phyloP scores from a whole-genome alignment of 148 eudicot species.

The Persicaria maculosa region DNA sequence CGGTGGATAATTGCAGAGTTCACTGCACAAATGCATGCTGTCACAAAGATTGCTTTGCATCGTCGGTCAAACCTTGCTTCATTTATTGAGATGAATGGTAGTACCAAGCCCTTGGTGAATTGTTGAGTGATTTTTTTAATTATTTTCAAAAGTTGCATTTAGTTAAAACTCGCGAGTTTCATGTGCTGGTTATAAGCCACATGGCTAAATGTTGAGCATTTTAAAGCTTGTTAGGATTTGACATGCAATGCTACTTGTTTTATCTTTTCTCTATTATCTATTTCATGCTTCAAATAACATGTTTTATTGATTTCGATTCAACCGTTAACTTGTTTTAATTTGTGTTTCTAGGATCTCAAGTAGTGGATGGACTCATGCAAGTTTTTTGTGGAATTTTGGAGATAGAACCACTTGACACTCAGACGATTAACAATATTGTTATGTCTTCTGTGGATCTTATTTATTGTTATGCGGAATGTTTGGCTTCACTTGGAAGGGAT shows the following conservation, averaged over 20 bases:
- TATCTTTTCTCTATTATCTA: background rate
- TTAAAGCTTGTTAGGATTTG: background rate
- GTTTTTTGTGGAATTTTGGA: constrained; percentile 98
- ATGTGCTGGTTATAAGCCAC: background rate
- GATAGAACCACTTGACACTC: constrained; percentile 95
- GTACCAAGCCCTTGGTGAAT: background rate
- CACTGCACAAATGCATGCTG: constrained; percentile 95
- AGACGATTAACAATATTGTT: constrained; percentile 92
- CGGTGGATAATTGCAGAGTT: constrained; percentile 95
- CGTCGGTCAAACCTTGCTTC: constrained; percentile 82
- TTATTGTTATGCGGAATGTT: constrained; percentile 96
- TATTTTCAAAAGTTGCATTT: background rate
- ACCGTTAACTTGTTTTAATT: background rate
- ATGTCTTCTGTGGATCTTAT: constrained; percentile 90
- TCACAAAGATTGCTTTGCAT: constrained; percentile 90
- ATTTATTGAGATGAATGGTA: constrained; percentile 90
- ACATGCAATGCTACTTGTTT: constrained; percentile 1
- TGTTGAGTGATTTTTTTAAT: background rate
- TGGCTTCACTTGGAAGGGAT: constrained; percentile 79
- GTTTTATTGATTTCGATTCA: background rate
- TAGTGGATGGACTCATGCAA: constrained; percentile 95
- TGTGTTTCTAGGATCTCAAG: constrained; percentile 65
- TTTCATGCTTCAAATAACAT: background rate
- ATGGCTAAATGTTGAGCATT: background rate
- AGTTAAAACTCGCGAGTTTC: background rate